Evolutionary conservation across 352 stramenopile species (phyloP).

Genomic region (Pelagophyceae sp.): DNA sequence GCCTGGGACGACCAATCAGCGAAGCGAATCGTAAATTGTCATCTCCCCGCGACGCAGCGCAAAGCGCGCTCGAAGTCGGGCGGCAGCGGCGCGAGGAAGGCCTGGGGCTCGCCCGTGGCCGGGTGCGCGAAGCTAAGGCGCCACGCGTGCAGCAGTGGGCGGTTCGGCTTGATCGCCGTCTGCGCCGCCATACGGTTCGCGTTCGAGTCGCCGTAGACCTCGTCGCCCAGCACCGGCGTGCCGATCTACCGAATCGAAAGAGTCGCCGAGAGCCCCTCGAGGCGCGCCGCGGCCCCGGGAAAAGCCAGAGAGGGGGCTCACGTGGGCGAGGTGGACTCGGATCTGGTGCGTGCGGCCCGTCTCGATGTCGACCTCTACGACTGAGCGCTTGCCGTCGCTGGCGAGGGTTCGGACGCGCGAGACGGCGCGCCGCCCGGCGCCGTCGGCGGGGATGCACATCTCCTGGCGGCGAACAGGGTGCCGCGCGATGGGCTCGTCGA

Average conservation of each 20-base stretch:
- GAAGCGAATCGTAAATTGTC: no score
- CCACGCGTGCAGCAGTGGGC: constrained; percentile 63
- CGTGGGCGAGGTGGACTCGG: constrained; percentile 63
- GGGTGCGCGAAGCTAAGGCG: constrained; percentile 61
- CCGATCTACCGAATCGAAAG: constrained; percentile 27
- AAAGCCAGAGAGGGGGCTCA: background rate
- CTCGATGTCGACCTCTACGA: constrained; percentile 63
- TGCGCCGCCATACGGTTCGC: constrained; percentile 48
- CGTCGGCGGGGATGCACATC: constrained; percentile 67
- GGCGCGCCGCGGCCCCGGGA: background rate
- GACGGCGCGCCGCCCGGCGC: constrained; percentile 35
- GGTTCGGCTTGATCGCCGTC: constrained; percentile 40
- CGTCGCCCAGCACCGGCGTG: constrained; percentile 60
- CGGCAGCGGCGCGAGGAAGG: constrained; percentile 47
- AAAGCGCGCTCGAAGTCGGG: constrained; percentile 39
- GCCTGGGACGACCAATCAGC: no score
- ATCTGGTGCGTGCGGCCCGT: constrained; percentile 73
- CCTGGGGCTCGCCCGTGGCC: constrained; percentile 48
- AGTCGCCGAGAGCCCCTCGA: constrained; percentile 18
- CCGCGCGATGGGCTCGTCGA: constrained; percentile 64
- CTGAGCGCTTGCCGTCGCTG: constrained; percentile 60
- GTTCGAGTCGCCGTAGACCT: constrained; percentile 62
- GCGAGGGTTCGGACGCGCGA: constrained; percentile 22
- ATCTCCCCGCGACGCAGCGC: background rate
- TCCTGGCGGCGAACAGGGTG: constrained; percentile 60